phyloP scores from a whole-genome alignment of 2,329 filamentous ascomycete species.

The Trichoderma endophyticum region DNA sequence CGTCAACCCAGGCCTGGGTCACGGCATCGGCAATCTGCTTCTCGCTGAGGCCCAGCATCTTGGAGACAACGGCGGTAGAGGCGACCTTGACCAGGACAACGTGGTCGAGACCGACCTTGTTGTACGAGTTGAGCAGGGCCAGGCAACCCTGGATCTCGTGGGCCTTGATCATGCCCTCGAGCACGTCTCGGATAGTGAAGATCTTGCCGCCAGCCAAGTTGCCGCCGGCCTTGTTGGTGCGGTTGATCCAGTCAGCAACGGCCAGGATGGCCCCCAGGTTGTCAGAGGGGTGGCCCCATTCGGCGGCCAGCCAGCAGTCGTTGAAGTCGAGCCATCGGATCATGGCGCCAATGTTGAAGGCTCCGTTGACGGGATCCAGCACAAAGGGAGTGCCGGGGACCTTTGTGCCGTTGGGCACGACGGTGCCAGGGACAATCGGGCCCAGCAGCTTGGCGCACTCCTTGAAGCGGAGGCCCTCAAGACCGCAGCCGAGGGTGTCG shows the following conservation, averaged over 20 bases:
- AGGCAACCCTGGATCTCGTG: slow-evolving; percentile 98
- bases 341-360: slow-evolving; percentile 99
- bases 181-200: slow-evolving; percentile 82
- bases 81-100: slow-evolving; percentile 98
- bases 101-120: slow-evolving; percentile 97
- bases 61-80: slow-evolving; percentile 87
- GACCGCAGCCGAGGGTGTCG: slow-evolving; percentile 93
- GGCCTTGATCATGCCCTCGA: slow-evolving; percentile 98
- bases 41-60: slow-evolving; percentile 88
- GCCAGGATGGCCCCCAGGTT: slow-evolving; percentile 96
- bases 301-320: slow-evolving; percentile 97
- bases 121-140: slow-evolving; percentile 96
- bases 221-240: slow-evolving; percentile 71
- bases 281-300: slow-evolving; percentile 98
- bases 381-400: slow-evolving; percentile 91
- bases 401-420: slow-evolving; percentile 86
- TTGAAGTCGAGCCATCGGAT: slow-evolving; percentile 99
- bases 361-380: slow-evolving; percentile 90
- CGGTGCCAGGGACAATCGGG: slow-evolving; percentile 83
- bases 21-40: slow-evolving; percentile 92
- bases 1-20: slow-evolving; percentile 96
- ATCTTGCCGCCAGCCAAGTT: slow-evolving; percentile 86
- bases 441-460: slow-evolving; percentile 95
- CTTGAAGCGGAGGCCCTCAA: slow-evolving; percentile 92
- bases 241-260: slow-evolving; percentile 95